Evolutionary conservation across 139 green algal species (phyloP).

Genomic region (Chlamydomonas applanata): DNA sequence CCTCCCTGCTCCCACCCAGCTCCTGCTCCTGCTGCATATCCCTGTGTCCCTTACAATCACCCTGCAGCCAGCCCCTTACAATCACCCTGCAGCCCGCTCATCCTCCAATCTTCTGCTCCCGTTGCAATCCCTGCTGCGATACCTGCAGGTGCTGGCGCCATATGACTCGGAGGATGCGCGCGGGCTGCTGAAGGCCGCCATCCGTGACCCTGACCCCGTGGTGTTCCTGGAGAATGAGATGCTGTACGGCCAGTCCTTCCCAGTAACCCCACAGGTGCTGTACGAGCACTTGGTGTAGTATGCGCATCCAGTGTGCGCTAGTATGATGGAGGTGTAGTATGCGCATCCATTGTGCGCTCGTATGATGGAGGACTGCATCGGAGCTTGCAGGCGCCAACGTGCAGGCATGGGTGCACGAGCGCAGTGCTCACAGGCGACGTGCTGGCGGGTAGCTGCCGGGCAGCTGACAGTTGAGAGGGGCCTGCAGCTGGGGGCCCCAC

Average conservation of each 20-base stretch:
- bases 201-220: conserved; percentile 95
- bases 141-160: conserved; percentile 84
- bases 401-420: background rate
- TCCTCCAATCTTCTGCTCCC: background rate
- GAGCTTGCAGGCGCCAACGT: no score
- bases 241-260: conserved; percentile 91
- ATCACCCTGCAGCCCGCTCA: background rate
- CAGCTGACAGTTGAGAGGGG: no score
- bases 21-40: no score
- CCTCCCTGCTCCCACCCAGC: no score
- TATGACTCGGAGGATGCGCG: conserved; percentile 93
- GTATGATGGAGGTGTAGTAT: no score
- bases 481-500: no score
- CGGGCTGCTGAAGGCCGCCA: conserved; percentile 94
- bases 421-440: background rate
- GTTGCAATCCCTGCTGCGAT: no score
- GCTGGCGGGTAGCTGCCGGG: no score
- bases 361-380: no score
- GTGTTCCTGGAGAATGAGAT: conserved; percentile 99
- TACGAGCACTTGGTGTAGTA: background rate
- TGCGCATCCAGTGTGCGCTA: no score
- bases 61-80: background rate
- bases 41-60: background rate
- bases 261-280: conserved; percentile 58
- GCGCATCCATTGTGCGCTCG: no score